Evolutionary conservation across 2,329 filamentous ascomycete genomes (phyloP).

Genomic region (Cladobotryum mycophilum): DNA sequence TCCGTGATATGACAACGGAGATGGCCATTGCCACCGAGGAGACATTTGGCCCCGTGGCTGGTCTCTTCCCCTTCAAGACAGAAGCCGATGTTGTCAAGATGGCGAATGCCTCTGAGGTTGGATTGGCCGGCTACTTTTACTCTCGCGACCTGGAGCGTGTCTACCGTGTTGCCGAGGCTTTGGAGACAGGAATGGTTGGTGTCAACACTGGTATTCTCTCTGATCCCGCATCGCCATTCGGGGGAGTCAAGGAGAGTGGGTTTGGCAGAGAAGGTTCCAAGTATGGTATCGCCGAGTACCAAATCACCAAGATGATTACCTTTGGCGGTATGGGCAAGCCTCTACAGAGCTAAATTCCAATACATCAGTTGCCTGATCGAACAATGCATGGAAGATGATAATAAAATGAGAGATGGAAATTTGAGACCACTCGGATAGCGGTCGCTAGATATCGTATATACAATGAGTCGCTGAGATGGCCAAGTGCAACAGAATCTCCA

Average conservation of each 20-base stretch:
- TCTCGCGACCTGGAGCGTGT: slow-evolving; percentile 56
- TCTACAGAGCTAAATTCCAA: slow-evolving; percentile 36
- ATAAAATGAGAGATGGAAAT: too few species aligned
- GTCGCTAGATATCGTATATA: too few species aligned
- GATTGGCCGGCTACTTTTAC: slow-evolving; percentile 93
- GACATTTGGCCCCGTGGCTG: slow-evolving; percentile 92
- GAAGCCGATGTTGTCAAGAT: slow-evolving; percentile 82
- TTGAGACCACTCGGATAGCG: too few species aligned
- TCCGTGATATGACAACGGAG: slow-evolving; percentile 75
- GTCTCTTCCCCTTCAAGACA: slow-evolving; percentile 79
- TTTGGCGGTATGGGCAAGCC: slow-evolving; percentile 50
- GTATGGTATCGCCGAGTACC: slow-evolving; percentile 72
- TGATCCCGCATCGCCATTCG: slow-evolving; percentile 58
- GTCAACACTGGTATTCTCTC: slow-evolving; percentile 69
- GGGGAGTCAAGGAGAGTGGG: slow-evolving; percentile 76
- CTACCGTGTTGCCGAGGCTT: slow-evolving; percentile 56
- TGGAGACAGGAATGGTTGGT: slow-evolving; percentile 84
- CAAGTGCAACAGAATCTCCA: too few species aligned
- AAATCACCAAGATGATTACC: slow-evolving; percentile 60
- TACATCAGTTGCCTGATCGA: too few species aligned
- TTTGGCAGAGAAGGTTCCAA: slow-evolving; percentile 74
- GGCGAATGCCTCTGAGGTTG: slow-evolving; percentile 78
- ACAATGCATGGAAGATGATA: background rate
- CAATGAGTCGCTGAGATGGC: too few species aligned
- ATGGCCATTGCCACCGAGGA: slow-evolving; percentile 86